These are phyloP conservation scores for Corylus americana DNA, from an alignment of 306 rosid genomes.

Conservation along the genomic window DNA sequence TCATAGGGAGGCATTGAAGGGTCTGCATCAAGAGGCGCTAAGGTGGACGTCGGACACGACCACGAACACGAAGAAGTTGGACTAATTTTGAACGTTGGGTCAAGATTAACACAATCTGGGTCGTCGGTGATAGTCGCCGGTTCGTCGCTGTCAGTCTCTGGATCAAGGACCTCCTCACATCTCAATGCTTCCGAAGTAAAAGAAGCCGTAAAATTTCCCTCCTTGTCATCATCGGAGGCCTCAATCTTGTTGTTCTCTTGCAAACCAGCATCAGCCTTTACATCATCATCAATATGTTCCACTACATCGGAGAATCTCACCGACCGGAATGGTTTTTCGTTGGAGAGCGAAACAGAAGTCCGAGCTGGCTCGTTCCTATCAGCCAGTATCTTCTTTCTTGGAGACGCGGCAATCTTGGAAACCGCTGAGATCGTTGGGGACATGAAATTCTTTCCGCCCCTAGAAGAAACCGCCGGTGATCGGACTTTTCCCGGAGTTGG, in stretches of 20 bases:
- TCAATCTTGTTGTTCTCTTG: constrained; percentile 26
- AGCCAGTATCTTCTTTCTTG: constrained; percentile 62
- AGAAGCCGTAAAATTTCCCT: constrained; percentile 26
- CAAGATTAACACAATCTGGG: constrained; percentile 62
- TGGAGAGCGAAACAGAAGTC: constrained; percentile 37
- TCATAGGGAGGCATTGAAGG: constrained; percentile 68
- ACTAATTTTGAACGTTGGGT: constrained; percentile 70
- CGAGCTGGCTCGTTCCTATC: constrained; percentile 68
- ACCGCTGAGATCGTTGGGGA: constrained; percentile 89
- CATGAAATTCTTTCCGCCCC: constrained; percentile 76
- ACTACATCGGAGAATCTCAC: constrained; percentile 47
- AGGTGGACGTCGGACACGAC: constrained; percentile 15
- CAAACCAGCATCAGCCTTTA: background rate
- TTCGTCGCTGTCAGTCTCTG: constrained; percentile 10
- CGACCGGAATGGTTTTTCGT: constrained; percentile 35
- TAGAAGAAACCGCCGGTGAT: constrained; percentile 54
- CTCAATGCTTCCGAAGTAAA: constrained; percentile 32
- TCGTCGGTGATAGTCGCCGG: constrained; percentile 34
- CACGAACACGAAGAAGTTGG: constrained; percentile 47
- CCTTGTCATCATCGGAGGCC: constrained; percentile 24
- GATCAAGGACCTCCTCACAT: constrained; percentile 12
- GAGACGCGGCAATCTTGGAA: constrained; percentile 60
- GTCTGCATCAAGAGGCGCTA: constrained; percentile 63
- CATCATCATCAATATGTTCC: constrained; percentile 22
- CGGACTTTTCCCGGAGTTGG: constrained; percentile 43